Base-by-base conservation (phyloP, 1,284 basidiomycete genomes). In the Heterobasidion occidentale region DNA sequence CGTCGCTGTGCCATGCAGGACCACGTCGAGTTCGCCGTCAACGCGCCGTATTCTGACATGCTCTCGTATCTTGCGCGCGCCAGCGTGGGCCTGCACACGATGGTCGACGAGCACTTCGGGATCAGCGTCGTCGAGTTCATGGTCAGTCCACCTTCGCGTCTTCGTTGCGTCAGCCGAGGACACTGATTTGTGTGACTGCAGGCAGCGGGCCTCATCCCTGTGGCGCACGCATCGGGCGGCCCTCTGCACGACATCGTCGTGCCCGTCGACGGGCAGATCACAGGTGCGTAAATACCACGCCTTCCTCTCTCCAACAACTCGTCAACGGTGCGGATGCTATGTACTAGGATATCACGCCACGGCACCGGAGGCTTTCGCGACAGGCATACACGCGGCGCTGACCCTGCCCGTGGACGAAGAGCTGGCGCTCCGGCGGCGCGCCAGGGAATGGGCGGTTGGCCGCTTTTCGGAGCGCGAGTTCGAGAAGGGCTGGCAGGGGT, bases 101-200 rank as follows among this genome's bases (percentile, higher is more conserved):
- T 99, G 96, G 83, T 95, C 1, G 95, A 99, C 67, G 97, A 99
- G 70, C 96, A 99, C 69, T 99, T 99, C 64, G 97, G 97, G 1
- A 99, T 99, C 69, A 97, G 95, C 64, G 81, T 99, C 17, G 96
- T 99, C 8, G 96, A 99, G 69, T 96, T 92, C 64, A 96, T 98
- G 95, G 94, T 90, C 54, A 57, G 82, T 38, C 45, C 6, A 46
- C 54, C 50, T 48, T 48, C 35, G 34, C 27, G 64, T 55, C 7
- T 27, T 20, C 52, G 27, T 57, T 14, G 49, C 61, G 14, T 17
- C 46, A 46, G 53, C 52, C 19, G 52, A 46, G 51, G 19, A 36
- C 54, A 52, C 36, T 42, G 36, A 56, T 34, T 52, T 5, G 47
- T 35, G 46, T 52, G 48, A 38, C 8, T 50, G 1, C 62, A 96